phyloP scores from a whole-genome alignment of 2,329 filamentous ascomycete genomes.

The Ophiocordyceps unilateralis region DNA sequence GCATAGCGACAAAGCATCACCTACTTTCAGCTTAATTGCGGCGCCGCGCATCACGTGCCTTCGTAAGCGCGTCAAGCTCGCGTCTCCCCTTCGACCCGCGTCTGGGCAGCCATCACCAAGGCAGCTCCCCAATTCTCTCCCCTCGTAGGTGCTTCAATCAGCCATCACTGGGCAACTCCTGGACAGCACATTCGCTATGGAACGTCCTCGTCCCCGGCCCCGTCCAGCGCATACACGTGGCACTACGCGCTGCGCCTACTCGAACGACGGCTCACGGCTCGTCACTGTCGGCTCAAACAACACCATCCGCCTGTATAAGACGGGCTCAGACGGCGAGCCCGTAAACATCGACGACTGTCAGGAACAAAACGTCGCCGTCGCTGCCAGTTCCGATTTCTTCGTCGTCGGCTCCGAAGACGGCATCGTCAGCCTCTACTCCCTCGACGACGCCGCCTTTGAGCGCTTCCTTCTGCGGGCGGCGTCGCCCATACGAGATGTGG shows the following conservation, averaged over 20 bases:
- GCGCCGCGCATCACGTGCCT: not conserved
- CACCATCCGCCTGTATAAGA: conserved; percentile 81
- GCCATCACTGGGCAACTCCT: no score
- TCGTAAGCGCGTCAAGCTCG: conserved; percentile 19
- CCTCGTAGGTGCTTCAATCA: no score
- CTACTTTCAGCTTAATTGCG: conserved; percentile 5
- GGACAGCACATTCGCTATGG: not conserved
- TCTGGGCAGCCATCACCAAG: no score
- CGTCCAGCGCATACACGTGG: conserved; percentile 70
- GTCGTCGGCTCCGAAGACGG: conserved; percentile 87
- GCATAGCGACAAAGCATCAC: no score
- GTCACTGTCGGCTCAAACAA: conserved; percentile 90
- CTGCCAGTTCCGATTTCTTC: conserved; percentile 63
- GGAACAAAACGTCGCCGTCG: conserved; percentile 70
- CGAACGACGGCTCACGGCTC: conserved; percentile 68
- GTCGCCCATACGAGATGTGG: conserved; percentile 74
- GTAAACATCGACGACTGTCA: conserved; percentile 80
- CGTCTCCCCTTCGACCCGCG: conserved; percentile 19
- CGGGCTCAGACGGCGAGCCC: conserved; percentile 82
- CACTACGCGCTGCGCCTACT: conserved; percentile 75
- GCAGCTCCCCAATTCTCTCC: no score
- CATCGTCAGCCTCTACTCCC: conserved; percentile 85
- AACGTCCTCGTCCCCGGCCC: conserved; percentile 33
- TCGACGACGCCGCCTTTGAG: conserved; percentile 57
- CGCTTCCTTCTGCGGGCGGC: conserved; percentile 68